These are phyloP conservation scores for Elongisporangium senticosum DNA, from an alignment of 352 stramenopile genomes.

Conservation along the genomic window DNA sequence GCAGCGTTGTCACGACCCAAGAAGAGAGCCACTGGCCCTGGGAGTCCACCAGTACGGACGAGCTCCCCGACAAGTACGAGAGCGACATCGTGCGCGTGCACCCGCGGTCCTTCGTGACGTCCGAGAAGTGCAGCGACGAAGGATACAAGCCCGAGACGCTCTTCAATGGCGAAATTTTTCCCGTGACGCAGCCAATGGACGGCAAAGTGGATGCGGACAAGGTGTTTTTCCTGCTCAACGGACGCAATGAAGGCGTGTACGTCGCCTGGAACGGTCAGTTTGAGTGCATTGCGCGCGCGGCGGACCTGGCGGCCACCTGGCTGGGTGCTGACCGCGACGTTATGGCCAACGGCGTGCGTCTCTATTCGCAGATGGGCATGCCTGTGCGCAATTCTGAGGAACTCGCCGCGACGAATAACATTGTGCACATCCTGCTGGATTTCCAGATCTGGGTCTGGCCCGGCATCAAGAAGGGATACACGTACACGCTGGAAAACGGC, in stretches of 20 bases:
- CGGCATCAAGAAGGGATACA: conserved; percentile 69
- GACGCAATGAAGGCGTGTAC: conserved; percentile 73
- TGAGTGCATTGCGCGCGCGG: conserved; percentile 40
- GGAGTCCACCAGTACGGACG: neutral
- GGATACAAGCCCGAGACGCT: conserved; percentile 28
- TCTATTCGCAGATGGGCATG: conserved; percentile 68
- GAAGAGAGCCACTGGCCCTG: neutral
- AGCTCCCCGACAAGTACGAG: conserved; percentile 56
- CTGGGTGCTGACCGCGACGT: conserved; percentile 66
- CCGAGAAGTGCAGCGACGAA: conserved; percentile 28
- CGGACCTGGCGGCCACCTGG: conserved; percentile 38
- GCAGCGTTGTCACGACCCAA: neutral
- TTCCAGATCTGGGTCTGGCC: conserved; percentile 82
- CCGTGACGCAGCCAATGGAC: conserved; percentile 55
- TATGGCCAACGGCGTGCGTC: conserved; percentile 58
- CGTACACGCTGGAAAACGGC: conserved; percentile 64
- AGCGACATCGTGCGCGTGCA: conserved; percentile 40
- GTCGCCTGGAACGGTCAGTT: conserved; percentile 76
- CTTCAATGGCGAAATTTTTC: conserved; percentile 23
- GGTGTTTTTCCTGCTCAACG: conserved; percentile 85
- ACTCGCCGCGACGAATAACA: conserved; percentile 38
- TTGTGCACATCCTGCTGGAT: conserved; percentile 74
- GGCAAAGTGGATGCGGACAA: conserved; percentile 26
- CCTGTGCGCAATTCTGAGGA: conserved; percentile 45
- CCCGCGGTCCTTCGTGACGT: conserved; percentile 29